Evolutionary conservation across 805 yeast genomes (phyloP), one percentile per base, ranked within the genome.

Genomic region (Lipomyces mesembrius): DNA sequence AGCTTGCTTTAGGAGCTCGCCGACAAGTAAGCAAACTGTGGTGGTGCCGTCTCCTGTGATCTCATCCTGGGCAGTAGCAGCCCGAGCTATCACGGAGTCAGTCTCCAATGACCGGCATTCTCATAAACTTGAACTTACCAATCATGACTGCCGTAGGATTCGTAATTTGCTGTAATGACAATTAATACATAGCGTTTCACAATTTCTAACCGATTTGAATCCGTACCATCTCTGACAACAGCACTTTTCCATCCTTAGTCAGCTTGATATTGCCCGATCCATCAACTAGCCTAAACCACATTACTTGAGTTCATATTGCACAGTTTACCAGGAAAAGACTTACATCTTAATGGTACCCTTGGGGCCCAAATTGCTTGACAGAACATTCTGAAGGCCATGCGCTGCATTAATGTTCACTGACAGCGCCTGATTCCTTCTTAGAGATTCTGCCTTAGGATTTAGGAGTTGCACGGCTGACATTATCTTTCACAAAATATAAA

Each of bases 21-120:
- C 99, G 55, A 95, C 99, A 63, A 93, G 84, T 70, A 96, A 83
- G 57, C 93, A 94, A 63, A 95, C 99, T 1, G 97, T 90, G 5
- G 98, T 94, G 63, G 99, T 95, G 71, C 99, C 99, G 79, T 95
- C 99, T 60, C 99, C 99, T n/a, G 98, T 91, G 76, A 95, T 92
- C 79, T 95, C 99, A 78, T 95, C 99, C 80, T 95, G 99, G 0
- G 99, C 98, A 57, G 97, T 87, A 60, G 99, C 99, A 14, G 98
- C 99, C 72, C 98, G 85, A 2, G 99, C 97, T 62, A 60, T n/a
- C 25, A 14, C n/a, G 17, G 14, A 35, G 34, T 25, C 17, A 25
- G 55, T 12, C 34, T 5, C 2, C 9, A 20, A 22, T 17, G 4
- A 17, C 14, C 7, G 22, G 22, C 49, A 17, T 43, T 29, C 20